Base-by-base conservation (phyloP, 1,139 yeast genomes). In the Sugiyamaella sp. region DNA sequence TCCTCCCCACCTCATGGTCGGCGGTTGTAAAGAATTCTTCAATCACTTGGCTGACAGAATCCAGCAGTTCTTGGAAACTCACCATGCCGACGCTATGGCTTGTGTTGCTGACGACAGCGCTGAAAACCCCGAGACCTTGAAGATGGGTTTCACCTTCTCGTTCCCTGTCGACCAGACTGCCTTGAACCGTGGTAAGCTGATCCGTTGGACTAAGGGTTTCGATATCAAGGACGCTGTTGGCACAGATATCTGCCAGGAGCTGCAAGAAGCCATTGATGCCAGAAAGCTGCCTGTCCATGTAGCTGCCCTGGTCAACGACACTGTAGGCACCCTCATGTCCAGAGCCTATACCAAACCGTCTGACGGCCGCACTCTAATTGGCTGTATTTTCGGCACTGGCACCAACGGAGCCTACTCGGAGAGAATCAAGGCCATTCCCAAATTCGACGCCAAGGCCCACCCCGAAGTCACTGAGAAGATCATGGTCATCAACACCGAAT, bases 171-270 rank as follows among this genome's bases (percentile, higher is more conserved):
- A 85, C 60, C 98, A 91, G 73, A 84, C 88, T 20, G 86, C 89
- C 2, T 74, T 91, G 61, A 80, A 84, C 66, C 75, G 81, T 8
- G 98, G 98, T 56, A 82, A 80, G 3, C 79, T 91, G 62, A 79
- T 91, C 54, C 85, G 98, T 70, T 91, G 98, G 98, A 89, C 97
- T 27, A 91, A 91, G 72, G 97, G 97, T 33, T 91, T 86, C 70
- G 83, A 87, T 64, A 86, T 91, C 63, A 80, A 82, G 33, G 97
- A 91, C 63, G 82, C 89, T 42, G 88, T 91, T 39, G 95, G 89
- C 51, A 75, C 84, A 67, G 97, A 91, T 66, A 85, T 91, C 43
- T 95, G 89, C 49, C 75, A 75, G 48, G 71, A 84, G 50, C 78
- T 89, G 60, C 98, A 91, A 71, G 68, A 71, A 6, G 86, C 87